phyloP scores from a whole-genome alignment of 495 filamentous ascomycete species.

The Penicillium angulare region DNA sequence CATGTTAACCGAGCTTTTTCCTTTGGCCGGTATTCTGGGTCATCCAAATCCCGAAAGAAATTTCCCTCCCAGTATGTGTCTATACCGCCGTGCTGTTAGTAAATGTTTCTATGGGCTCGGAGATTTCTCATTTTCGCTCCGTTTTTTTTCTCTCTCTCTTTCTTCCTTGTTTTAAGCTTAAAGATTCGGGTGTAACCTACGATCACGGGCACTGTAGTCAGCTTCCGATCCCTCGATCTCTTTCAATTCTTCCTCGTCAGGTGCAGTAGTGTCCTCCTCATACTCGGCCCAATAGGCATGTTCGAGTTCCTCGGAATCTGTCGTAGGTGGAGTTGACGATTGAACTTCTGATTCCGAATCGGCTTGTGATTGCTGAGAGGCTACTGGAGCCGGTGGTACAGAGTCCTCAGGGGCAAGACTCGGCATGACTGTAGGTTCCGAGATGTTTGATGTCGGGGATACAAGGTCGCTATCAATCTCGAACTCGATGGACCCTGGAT shows the following conservation, averaged over 20 bases:
- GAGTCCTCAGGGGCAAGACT: neutral
- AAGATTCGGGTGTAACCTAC: constrained; percentile 21
- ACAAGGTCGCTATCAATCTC: neutral
- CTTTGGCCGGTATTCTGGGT: constrained; percentile 54
- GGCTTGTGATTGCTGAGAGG: neutral
- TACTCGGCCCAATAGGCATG: constrained; percentile 49
- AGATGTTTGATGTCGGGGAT: neutral
- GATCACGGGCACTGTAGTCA: constrained; percentile 54
- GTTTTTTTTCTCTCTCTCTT: neutral
- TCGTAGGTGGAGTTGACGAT: neutral
- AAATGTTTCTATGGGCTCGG: too few species aligned
- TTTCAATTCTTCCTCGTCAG: constrained; percentile 59
- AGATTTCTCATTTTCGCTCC: too few species aligned
- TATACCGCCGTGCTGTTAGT: too few species aligned
- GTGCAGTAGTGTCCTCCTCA: constrained; percentile 56
- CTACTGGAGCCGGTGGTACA: neutral
- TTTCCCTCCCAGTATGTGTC: constrained; percentile 60
- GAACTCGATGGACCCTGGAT: neutral
- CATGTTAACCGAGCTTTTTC: constrained; percentile 59
- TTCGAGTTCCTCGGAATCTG: constrained; percentile 29
- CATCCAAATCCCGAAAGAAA: constrained; percentile 56
- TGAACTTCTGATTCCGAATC: neutral
- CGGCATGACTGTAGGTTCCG: neutral
- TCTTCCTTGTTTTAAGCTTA: neutral
- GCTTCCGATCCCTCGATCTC: constrained; percentile 51